phyloP scores from a whole-genome alignment of 331 rosid genomes.

The Dryas integrifolia region DNA sequence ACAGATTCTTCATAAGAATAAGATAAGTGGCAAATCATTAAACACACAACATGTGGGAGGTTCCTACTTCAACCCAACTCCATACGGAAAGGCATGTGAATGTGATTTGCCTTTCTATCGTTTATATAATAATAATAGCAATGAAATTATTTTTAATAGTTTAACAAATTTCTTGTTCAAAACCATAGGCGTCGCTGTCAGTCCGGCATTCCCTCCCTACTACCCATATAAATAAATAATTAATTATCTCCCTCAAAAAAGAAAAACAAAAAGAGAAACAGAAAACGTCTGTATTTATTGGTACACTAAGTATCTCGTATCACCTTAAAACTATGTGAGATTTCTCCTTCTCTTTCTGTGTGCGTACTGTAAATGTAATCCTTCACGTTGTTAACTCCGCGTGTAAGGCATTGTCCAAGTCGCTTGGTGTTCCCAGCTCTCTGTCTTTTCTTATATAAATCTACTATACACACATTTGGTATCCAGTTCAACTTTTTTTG shows the following conservation, averaged over 20 bases:
- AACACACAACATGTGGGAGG: constrained; percentile 31
- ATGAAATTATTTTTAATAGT: no score
- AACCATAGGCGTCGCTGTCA: constrained; percentile 36
- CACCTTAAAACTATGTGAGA: constrained; percentile 25
- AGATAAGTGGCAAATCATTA: background rate
- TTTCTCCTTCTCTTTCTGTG: constrained; percentile 2
- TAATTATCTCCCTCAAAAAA: no score
- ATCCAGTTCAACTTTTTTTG: constrained; percentile 7
- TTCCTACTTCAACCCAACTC: constrained; percentile 18
- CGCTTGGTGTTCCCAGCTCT: constrained; percentile 23
- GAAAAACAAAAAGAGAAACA: background rate
- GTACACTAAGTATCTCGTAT: constrained; percentile 14
- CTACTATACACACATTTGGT: background rate
- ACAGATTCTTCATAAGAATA: no score
- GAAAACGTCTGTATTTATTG: background rate
- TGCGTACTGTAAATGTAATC: background rate
- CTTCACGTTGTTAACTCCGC: constrained; percentile 40
- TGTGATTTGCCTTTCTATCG: background rate
- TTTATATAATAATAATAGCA: background rate
- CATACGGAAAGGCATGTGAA: constrained; percentile 33
- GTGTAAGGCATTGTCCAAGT: constrained; percentile 34
- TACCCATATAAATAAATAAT: background rate
- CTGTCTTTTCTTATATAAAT: background rate
- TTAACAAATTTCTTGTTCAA: background rate
- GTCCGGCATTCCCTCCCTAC: constrained; percentile 39